Base-by-base conservation (phyloP, 108 stramenopile genomes). In the Asterionellopsis glacialis region DNA sequence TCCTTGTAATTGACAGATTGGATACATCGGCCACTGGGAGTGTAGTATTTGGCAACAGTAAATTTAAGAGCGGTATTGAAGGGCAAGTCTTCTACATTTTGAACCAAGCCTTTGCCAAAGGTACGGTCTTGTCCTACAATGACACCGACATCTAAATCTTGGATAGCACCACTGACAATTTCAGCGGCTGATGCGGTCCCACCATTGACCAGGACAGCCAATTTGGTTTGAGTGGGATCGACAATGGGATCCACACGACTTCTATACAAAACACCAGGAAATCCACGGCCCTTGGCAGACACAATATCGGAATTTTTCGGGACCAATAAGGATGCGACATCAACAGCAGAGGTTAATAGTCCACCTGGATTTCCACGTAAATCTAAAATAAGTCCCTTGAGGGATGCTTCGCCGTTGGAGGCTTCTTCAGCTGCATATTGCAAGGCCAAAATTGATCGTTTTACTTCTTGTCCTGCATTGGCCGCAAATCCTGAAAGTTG, bases 31-130 rank as follows among this genome's bases (percentile, higher is more conserved):
- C 97, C 97, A 63, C 76, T 80, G n/a, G 97, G 97, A 0, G 97
- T 98, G 79, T 96, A 98, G 69, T 98, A 98, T 64, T 95, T 94
- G 39, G 95, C 97, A 9, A 98, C 95, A 15, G 97, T 98, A 67
- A 90, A 96, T 67, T 98, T 98, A 24, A 98, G 74, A 1, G 95
- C 94, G 41, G 82, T 87, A 51, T 85, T 81, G 56, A 87, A 93
- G 0, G 91, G 91, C 11, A 94, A 58, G 24, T 82, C 79, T 58
- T 92, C 92, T 5, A 97, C 95, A 73, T 95, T 96, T 68, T 98
- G 97, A n/a, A 98, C 95, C n/a, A 98, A 68, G 1, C 97, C 97
- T 72, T 98, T 98, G 25, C 97, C 95, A 72, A 82, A 98, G n/a
- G 94, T 98, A 16, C 94, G 57, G 44, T 90, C 90, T 41, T 77